Evolutionary conservation across 495 filamentous ascomycete species (phyloP), one percentile per base, ranked within the genome.

Genomic region (Daldinia loculata): DNA sequence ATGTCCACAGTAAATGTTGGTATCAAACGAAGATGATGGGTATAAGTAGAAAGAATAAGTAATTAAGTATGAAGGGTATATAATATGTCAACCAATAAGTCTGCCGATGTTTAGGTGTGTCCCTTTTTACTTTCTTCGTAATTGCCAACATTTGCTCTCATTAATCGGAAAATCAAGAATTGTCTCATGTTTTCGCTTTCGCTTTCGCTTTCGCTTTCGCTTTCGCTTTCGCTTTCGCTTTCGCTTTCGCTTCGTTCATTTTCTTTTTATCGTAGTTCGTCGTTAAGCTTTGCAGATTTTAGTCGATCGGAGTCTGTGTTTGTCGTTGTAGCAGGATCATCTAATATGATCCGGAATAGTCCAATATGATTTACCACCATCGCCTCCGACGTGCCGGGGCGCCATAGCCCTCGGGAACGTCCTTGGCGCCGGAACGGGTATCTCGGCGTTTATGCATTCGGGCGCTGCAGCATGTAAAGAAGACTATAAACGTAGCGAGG

Each of bases 401-500:
- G 14, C 65, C 70, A 17, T 73, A 73, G 0, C 70, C 70, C 1
- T 69, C 61, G 6, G 70, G 70, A 1, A 58, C 65, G 24, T 66
- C 51, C 61, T 69, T 73, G 3, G 38, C 34, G 5, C 7, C 30
- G 1, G 3, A 12, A 14, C 69, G 57, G 2, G n/a, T 6, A 7
- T 75, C 66, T 56, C 74, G 72, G 1, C 76, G 58, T 34, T 72
- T 70, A 58, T 80, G 76, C 52, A 81, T 32, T n/a, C 82, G 59
- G 0, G 76, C 77, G 19, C 76, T 80, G 79, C 80, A 88, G 81
- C 87, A 90, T 4, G 85, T 86, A 65, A 89, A 83, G 69, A 89
- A 83, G 15, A 89, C 82, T 22, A 88, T 69, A 52, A 89, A 60
- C 11, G 84, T 84, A 6, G 78, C 88, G 5, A 90, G 29, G 56